phyloP scores from a whole-genome alignment of 495 filamentous ascomycete species.

The Arthonia radiata region DNA sequence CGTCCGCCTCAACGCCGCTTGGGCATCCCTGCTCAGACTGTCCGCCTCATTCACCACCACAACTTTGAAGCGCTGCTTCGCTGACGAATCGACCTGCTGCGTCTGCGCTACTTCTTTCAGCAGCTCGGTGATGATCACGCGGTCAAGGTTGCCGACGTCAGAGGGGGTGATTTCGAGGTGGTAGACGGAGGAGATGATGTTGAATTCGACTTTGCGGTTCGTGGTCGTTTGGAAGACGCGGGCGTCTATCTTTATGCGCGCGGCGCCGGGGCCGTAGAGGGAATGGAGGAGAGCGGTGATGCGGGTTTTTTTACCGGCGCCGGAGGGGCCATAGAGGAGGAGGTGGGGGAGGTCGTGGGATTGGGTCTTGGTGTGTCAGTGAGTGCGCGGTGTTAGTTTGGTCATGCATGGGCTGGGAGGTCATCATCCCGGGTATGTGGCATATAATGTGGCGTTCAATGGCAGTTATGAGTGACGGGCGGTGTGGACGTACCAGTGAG shows the following conservation, averaged over 20 bases:
- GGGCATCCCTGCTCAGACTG: constrained; percentile 76
- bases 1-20: constrained; percentile 75
- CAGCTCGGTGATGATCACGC: constrained; percentile 84
- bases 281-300: constrained; percentile 85
- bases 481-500: constrained; percentile 42
- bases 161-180: constrained; percentile 95
- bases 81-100: constrained; percentile 78
- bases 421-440: too few relatives aligned
- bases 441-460: constrained; percentile 1
- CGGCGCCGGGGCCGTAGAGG: constrained; percentile 73
- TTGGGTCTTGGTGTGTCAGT: constrained; percentile 39
- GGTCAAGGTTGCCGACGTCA: constrained; percentile 88
- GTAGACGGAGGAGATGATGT: constrained; percentile 85
- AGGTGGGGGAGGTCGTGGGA: constrained; percentile 93
- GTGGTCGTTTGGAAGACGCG: constrained; percentile 84
- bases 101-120: constrained; percentile 97
- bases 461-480: constrained; percentile 1
- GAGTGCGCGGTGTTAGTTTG: constrained; percentile 1
- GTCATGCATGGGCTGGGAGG: constrained; percentile 1
- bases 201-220: constrained; percentile 96
- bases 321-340: constrained; percentile 85
- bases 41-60: constrained; percentile 99
- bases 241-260: constrained; percentile 93
- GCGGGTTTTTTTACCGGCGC: constrained; percentile 91
- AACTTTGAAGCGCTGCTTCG: constrained; percentile 86